Conservation (phyloP, 1,284 basidiomycete species). For the Cutaneotrichosporon mucoides region DNA sequence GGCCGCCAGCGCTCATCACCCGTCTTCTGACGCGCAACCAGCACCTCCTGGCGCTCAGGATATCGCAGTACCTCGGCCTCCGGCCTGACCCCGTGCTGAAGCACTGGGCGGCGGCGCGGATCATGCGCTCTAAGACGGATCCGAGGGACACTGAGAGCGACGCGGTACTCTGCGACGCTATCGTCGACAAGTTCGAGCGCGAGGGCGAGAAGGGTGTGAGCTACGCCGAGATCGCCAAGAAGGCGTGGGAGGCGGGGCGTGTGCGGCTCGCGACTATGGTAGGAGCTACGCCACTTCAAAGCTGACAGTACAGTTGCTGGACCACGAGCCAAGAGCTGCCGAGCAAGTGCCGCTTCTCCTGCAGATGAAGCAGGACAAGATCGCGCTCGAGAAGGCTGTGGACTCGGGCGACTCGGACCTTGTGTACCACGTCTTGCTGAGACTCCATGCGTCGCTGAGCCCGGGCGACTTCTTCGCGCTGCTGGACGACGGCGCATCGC, state of each 20-base stretch:
- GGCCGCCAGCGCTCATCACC: conserved; percentile 71
- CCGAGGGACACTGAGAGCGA: conserved; percentile 57
- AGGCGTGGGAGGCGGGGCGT: conserved; percentile 88
- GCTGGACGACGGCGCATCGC: conserved; percentile 76
- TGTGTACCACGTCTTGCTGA: conserved; percentile 84
- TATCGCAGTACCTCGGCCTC: conserved; percentile 76
- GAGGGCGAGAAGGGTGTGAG: conserved; percentile 60
- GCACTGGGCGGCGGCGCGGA: conserved; percentile 95
- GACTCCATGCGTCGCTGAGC: conserved; percentile 73
- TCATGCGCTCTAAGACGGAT: conserved; percentile 64
- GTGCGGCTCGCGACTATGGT: conserved; percentile 83
- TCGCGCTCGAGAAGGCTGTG: conserved; percentile 84
- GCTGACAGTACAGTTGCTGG: conserved; percentile 62
- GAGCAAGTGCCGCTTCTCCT: conserved; percentile 91
- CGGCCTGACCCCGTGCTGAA: conserved; percentile 83
- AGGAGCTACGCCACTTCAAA: conserved; percentile 16
- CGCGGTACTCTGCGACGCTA: conserved; percentile 70
- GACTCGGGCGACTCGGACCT: conserved; percentile 95
- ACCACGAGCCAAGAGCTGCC: conserved; percentile 80
- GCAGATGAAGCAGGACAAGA: conserved; percentile 87
- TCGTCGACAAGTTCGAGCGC: conserved; percentile 79
- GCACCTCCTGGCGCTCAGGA: conserved; percentile 86
- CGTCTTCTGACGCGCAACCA: conserved; percentile 82
- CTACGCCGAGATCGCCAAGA: conserved; percentile 90
- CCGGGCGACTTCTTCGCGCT: conserved; percentile 92